Evolutionary conservation across 345 rosid species (phyloP), one percentile per base, ranked within the genome.

Genomic region (Pugionium dolabratum): DNA sequence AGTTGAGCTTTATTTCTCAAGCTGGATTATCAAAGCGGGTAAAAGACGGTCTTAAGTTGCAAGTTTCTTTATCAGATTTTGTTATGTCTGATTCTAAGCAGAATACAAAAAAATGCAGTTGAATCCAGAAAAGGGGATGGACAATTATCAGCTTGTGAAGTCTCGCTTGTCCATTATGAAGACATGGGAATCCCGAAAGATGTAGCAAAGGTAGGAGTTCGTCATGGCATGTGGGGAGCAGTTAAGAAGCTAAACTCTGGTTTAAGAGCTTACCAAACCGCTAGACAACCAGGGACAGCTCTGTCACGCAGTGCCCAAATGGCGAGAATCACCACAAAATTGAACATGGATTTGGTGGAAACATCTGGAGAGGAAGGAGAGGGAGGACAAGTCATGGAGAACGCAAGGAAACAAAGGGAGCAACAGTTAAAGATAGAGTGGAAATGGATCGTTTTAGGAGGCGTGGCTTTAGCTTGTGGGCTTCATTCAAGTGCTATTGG

Each of bases 181-280:
- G 99, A 94, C 77, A 88, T 94, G 99, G 97, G 97, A 31, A 90
- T 94, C 73, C 99, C 99, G 26, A 88, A 84, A 84, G 99, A 94
- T 7, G 96, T 94, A 41, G 99, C 97, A 1, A 94, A 90, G 80
- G 52, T 94, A 77, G 99, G 93, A 33, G 74, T 94, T 44, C 89
- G 97, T 6, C 99, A 86, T 66, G 99, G 93, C 55, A 90, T 90
- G 97, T 94, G 99, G 99, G 98, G 97, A 68, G 83, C 96, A 0
- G 86, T 88, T 45, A 94, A 87, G 80, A 94, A 90, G 73, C 72
- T 90, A 59, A 90, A 90, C 73, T 79, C 87, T 0, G 96, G 96
- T 34, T 66, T 94, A 82, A 83, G 96, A 73, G 88, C 86, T 0
- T 94, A 90, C 79, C 97, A 90, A 80, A 79, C 78, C n/a, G 88